These are phyloP conservation scores for Mycena latifolia DNA, from an alignment of 768 basidiomycete species.

Conservation along the genomic window DNA sequence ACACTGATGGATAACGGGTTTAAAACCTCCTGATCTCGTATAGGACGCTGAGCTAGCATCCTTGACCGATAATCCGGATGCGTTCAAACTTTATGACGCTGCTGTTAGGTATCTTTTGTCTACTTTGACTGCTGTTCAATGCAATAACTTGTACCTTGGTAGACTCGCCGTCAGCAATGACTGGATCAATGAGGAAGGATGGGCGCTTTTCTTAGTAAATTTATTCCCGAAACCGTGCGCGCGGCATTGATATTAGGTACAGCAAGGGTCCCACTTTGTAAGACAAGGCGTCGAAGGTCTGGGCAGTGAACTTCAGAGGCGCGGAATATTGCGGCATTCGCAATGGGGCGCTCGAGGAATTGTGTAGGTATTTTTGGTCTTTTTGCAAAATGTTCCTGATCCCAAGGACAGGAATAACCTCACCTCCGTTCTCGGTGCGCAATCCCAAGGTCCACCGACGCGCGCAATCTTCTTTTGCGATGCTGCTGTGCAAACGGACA, in stretches of 20 bases:
- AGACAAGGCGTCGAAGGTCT: conserved; percentile 74
- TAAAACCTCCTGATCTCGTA: background rate
- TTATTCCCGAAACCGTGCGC: background rate
- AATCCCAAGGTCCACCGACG: conserved; percentile 63
- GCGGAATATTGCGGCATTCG: conserved; percentile 72
- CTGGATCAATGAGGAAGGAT: conserved; percentile 81
- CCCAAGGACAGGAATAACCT: conserved; percentile 59
- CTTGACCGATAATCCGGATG: conserved; percentile 64
- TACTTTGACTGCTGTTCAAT: background rate
- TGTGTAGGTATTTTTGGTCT: conserved; percentile 57
- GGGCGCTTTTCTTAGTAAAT: conserved; percentile 71
- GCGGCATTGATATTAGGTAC: background rate
- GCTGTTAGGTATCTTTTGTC: conserved; percentile 62
- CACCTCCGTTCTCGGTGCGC: conserved; percentile 57
- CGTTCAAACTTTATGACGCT: conserved; percentile 75
- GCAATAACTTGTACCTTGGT: background rate
- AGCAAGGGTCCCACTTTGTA: conserved; percentile 82
- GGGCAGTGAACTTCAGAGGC: conserved; percentile 74
- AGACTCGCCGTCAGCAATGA: conserved; percentile 76
- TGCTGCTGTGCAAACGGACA: conserved; percentile 74
- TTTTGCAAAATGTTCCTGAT: background rate
- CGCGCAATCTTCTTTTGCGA: conserved; percentile 69
- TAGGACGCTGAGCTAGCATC: conserved; percentile 82
- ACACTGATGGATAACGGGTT: conserved; percentile 36
- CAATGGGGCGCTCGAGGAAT: conserved; percentile 84